phyloP scores from a whole-genome alignment of 2,329 filamentous ascomycete species.

The Penicillium sumatraense region DNA sequence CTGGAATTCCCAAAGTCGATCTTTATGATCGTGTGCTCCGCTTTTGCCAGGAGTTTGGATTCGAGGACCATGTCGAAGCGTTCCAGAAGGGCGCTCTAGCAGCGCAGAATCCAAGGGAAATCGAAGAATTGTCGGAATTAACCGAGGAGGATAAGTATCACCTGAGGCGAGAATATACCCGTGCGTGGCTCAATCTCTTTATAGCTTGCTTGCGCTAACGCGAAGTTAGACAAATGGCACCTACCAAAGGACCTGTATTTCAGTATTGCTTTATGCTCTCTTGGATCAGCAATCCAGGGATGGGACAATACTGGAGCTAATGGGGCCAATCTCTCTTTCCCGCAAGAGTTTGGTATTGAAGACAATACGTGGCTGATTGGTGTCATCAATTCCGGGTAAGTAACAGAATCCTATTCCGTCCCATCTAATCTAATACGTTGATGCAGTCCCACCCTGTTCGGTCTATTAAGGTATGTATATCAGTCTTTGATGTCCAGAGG shows the following conservation, averaged over 20 bases:
- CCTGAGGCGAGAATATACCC: constrained; percentile 27
- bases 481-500: not conserved
- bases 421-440: not conserved
- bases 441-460: constrained; percentile 15
- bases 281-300: constrained; percentile 49
- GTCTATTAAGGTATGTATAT: constrained; percentile 19
- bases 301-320: constrained; percentile 53
- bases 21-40: constrained; percentile 39
- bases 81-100: constrained; percentile 32
- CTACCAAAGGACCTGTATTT: constrained; percentile 18
- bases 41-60: constrained; percentile 43
- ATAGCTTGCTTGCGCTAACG: not conserved
- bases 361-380: constrained; percentile 48
- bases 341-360: constrained; percentile 38
- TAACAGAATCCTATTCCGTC: constrained; percentile 19
- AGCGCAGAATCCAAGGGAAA: constrained; percentile 33
- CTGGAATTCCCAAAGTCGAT: constrained; percentile 23
- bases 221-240: constrained; percentile 18
- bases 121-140: constrained; percentile 37
- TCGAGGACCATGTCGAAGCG: constrained; percentile 38
- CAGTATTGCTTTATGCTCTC: constrained; percentile 44
- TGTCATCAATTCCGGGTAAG: constrained; percentile 45
- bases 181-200: not conserved
- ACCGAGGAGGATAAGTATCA: constrained; percentile 38
- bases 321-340: constrained; percentile 51